Conservation (phyloP, 352 stramenopile species). For the Phytopythium oedochilum region DNA sequence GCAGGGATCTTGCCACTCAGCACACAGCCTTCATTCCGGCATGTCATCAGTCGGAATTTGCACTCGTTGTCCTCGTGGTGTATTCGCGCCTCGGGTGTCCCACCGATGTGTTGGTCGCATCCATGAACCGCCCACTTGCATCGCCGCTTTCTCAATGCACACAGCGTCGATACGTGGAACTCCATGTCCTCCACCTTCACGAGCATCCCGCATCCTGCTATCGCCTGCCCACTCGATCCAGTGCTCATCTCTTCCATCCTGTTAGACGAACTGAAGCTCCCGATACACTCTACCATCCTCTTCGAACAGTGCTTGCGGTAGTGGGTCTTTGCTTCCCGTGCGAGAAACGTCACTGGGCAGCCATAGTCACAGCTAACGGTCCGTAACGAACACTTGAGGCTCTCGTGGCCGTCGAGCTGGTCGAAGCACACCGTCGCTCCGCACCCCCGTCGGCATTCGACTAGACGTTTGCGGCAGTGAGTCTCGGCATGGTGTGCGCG, state of each 20-base stretch:
- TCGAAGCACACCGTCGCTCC: conserved; percentile 35
- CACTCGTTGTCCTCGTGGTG: conserved; percentile 63
- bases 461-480: conserved; percentile 55
- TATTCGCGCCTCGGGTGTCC: conserved; percentile 26
- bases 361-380: conserved; percentile 34
- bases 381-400: conserved; percentile 34
- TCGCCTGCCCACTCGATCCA: conserved; percentile 1
- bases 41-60: conserved; percentile 39
- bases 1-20: conserved; percentile 31
- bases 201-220: conserved; percentile 33
- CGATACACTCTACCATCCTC: conserved; percentile 35
- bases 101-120: conserved; percentile 37
- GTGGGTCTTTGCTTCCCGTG: conserved; percentile 35
- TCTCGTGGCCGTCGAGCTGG: conserved; percentile 45
- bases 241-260: background rate
- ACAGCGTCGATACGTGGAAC: conserved; percentile 55
- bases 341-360: conserved; percentile 33
- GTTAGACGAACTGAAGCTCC: background rate
- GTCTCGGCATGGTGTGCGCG: conserved; percentile 27
- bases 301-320: conserved; percentile 43
- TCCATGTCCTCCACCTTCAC: conserved; percentile 51
- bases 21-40: conserved; percentile 37
- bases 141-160: conserved; percentile 29
- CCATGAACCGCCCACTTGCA: conserved; percentile 55
- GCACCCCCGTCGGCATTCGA: conserved; percentile 51